These are phyloP conservation scores for Rosa chinensis DNA, from an alignment of 306 rosid genomes.

Conservation along the genomic window DNA sequence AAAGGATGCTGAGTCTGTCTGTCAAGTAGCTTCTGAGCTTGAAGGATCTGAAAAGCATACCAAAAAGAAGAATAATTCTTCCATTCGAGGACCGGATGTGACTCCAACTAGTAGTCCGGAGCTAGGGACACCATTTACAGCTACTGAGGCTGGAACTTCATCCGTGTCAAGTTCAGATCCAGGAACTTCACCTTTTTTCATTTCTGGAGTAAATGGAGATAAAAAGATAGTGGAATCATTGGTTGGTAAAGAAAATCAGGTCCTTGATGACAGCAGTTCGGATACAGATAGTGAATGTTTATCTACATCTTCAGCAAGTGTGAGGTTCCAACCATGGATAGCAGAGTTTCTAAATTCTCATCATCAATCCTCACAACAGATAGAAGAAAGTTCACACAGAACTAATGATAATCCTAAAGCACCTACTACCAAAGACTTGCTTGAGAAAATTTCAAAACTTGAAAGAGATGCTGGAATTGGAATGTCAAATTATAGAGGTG, in stretches of 20 bases:
- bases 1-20: conserved; percentile 52
- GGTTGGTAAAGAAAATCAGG: conserved; percentile 58
- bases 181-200: conserved; percentile 87
- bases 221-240: conserved; percentile 56
- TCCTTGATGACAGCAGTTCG: conserved; percentile 64
- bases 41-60: conserved; percentile 49
- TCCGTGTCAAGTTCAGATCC: conserved; percentile 94
- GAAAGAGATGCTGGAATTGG: conserved; percentile 68
- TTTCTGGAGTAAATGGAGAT: conserved; percentile 63
- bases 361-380: conserved; percentile 46
- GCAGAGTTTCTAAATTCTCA: conserved; percentile 58
- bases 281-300: conserved; percentile 78
- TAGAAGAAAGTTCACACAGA: conserved; percentile 49
- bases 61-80: conserved; percentile 49
- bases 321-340: conserved; percentile 90
- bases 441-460: conserved; percentile 57
- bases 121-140: conserved; percentile 87
- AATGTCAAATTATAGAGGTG: conserved; percentile 50
- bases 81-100: conserved; percentile 69
- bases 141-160: conserved; percentile 85
- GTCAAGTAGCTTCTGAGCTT: conserved; percentile 47
- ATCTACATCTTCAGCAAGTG: conserved; percentile 68
- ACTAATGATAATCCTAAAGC: conserved; percentile 48
- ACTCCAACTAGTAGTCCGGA: conserved; percentile 98
- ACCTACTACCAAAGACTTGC: conserved; percentile 56